phyloP scores from a whole-genome alignment of 306 rosid genomes.

The Citrullus amarus region DNA sequence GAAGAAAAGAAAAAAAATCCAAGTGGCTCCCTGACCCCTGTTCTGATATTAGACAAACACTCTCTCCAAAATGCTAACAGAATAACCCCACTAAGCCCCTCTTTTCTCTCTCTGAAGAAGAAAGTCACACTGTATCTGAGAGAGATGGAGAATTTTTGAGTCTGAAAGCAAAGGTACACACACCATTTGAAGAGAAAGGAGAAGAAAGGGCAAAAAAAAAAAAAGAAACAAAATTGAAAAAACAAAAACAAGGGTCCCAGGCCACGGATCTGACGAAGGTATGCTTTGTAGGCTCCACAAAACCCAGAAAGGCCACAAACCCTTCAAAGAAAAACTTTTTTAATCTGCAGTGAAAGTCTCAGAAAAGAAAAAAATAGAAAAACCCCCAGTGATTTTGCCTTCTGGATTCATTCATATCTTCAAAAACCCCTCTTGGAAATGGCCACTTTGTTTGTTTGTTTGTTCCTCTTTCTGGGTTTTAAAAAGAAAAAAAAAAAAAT shows the following conservation, averaged over 20 bases:
- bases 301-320: background rate
- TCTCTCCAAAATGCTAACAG: background rate
- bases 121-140: conserved; percentile 25
- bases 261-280: conserved; percentile 50
- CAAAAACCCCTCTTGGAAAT: background rate
- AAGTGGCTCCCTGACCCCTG: conserved; percentile 5
- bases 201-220: background rate
- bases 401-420: conserved; percentile 21
- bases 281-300: conserved; percentile 56
- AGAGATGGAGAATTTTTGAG: conserved; percentile 32
- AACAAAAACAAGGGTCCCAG: conserved; percentile 35
- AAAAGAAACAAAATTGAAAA: background rate
- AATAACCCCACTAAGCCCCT: conserved; percentile 2
- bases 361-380: too few relatives aligned
- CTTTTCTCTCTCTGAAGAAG: conserved; percentile 5
- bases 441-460: background rate
- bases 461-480: conserved; percentile 4
- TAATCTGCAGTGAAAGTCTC: conserved; percentile 22
- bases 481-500: background rate
- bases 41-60: conserved; percentile 13
- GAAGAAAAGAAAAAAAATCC: background rate
- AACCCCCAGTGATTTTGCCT: conserved; percentile 21
- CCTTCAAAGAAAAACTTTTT: conserved; percentile 11
- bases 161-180: conserved; percentile 38
- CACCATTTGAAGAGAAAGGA: conserved; percentile 21